Evolutionary conservation across 2,329 filamentous ascomycete genomes (phyloP), one percentile per base, ranked within the genome.

Genomic region (Lachnellula occidentalis): DNA sequence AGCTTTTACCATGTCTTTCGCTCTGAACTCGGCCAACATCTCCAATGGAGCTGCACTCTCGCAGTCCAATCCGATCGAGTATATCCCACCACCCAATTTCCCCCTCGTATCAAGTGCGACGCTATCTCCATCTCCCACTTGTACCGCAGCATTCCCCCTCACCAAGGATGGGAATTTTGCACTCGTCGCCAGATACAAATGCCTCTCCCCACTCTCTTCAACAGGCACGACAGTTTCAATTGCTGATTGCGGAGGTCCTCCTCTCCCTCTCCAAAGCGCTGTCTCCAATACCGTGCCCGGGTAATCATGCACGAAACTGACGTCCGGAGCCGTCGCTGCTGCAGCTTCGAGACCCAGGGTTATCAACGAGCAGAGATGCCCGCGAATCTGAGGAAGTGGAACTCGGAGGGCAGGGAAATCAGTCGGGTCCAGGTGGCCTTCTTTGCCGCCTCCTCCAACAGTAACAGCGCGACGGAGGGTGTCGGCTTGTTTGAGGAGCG

Each of bases 381-480:
- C 56, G n/a, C 56, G 53, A 8, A 60, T 21, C 27, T 46, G 14
- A 4, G 15, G 34, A 17, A 55, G 31, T 4, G 55, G 54, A n/a
- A 66, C 48, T 22, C 45, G 45, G 9, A 54, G 47, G 22, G 57
- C 61, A 15, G 48, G 56, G 34, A 64, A 58, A 50, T 66, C 62
- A 7, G 50, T 53, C 2, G 54, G 12, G 21, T 64, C 54, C 11
- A 64, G n/a, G 1, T 52, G 48, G 0, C 62, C 62, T 58, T 65
- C 63, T 1, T 54, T 21, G 2, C 48, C 41, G 14, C 59, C 62
- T 24, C 52, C 58, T 8, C 17, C 54, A 5, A 64, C 55, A 14
- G 70, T 76, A 37, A 84, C 73, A 17, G 83, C 78, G 9, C 81
- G 77, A 0, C 76, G 74, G 15, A 61, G 57, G 6, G 79, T 66